A percentile compares a stretch with the other conserved stretches of the same genome.
Conservation (phyloP, 768 basidiomycete species). For the Suillus fuscotomentosus region DNA sequence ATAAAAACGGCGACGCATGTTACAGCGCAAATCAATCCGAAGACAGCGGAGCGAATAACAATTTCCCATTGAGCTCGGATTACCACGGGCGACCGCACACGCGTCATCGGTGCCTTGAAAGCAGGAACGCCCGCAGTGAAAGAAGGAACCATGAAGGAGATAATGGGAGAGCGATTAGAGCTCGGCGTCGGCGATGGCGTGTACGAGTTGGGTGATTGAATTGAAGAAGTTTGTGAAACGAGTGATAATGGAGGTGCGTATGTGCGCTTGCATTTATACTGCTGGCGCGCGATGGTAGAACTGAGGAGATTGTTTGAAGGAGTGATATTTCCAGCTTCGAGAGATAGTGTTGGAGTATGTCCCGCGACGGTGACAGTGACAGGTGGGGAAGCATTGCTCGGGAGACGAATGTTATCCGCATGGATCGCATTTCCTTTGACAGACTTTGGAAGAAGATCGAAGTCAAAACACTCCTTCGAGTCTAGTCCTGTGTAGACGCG, state of each 20-base stretch:
- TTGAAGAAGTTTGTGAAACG: not conserved
- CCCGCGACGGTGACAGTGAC: not conserved
- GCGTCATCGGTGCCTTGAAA: slow-evolving; percentile 68
- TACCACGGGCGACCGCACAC: slow-evolving; percentile 65
- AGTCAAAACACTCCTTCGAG: slow-evolving; percentile 23
- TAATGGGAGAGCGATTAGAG: slow-evolving; percentile 8
- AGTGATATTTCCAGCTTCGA: not conserved
- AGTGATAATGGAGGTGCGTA: slow-evolving; percentile 4
- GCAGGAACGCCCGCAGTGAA: slow-evolving; percentile 55
- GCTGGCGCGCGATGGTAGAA: slow-evolving; percentile 19
- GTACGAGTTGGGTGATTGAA: not conserved
- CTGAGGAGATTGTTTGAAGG: not conserved
- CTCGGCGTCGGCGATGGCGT: not conserved
- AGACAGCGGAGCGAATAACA: slow-evolving; percentile 55
- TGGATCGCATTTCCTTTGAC: not conserved
- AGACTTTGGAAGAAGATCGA: slow-evolving; percentile 22
- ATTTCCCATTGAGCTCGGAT: slow-evolving; percentile 87
- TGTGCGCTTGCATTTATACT: slow-evolving; percentile 29
- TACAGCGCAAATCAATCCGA: slow-evolving; percentile 42
- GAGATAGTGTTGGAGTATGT: not conserved
- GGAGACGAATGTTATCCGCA: not conserved
- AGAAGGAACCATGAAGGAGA: slow-evolving; percentile 21
- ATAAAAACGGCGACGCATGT: slow-evolving; percentile 30
- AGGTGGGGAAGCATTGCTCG: not conserved
- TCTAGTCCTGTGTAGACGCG: slow-evolving; percentile 13